Conservation (phyloP, 2,329 filamentous ascomycete species). For the Fusarium concolor region DNA sequence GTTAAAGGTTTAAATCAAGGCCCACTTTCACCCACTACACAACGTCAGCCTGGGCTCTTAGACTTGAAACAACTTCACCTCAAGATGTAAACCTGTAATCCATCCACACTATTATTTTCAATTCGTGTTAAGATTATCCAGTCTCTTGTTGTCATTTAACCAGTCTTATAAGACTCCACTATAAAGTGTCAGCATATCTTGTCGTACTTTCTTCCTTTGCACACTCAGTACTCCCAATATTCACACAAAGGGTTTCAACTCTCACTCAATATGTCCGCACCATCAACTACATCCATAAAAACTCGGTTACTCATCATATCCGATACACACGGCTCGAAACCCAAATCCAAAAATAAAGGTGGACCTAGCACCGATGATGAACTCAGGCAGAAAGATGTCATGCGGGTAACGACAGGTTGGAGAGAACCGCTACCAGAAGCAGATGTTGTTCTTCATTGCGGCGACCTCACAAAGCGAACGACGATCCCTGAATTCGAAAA, state of each 20-base stretch:
- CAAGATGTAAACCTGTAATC: conserved; percentile 1
- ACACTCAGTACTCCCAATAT: background rate
- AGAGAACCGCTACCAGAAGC: conserved; percentile 49
- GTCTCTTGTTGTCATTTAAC: no score
- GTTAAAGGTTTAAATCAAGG: background rate
- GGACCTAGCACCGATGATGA: conserved; percentile 42
- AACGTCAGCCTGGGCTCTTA: conserved; percentile 20
- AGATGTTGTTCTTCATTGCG: conserved; percentile 65
- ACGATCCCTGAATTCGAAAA: conserved; percentile 54
- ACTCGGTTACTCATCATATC: conserved; percentile 56
- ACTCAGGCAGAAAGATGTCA: conserved; percentile 31
- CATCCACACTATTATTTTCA: background rate
- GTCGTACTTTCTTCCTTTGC: background rate
- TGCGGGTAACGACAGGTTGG: conserved; percentile 44
- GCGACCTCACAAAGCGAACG: conserved; percentile 61
- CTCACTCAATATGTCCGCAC: conserved; percentile 16
- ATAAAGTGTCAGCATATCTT: background rate
- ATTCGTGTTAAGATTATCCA: background rate
- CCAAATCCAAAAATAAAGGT: conserved; percentile 26
- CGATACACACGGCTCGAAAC: conserved; percentile 51
- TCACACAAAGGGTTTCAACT: background rate
- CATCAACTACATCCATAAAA: conserved; percentile 42
- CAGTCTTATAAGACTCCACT: background rate
- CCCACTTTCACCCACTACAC: conserved; percentile 19
- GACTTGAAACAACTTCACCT: background rate